Percentiles rank a stretch among this genome's conserved stretches.
Evolutionary conservation across 164 flowering plant species (phyloP).

Genomic region (Magnolia officinalis): DNA sequence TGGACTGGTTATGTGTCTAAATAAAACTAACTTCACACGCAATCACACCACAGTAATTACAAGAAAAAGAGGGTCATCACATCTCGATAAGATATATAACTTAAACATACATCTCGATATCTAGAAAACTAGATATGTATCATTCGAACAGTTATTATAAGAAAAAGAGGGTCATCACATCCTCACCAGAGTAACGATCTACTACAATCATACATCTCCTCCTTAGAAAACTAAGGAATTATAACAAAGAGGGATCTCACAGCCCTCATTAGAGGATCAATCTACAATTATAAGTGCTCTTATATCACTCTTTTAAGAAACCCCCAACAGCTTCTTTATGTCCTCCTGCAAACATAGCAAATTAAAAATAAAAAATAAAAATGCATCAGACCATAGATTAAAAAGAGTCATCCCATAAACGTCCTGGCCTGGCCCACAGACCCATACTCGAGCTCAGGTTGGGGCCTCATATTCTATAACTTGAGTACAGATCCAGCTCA

Average conservation of each 20-base stretch:
- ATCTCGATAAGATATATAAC: neutral
- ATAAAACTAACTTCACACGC: no score
- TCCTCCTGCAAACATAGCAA: constrained; percentile 30
- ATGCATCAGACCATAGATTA: neutral
- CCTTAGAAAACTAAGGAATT: no score
- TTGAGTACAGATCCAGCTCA: no score
- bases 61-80: neutral
- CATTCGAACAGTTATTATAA: neutral
- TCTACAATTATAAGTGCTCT: no score
- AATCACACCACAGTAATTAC: no score
- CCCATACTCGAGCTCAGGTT: no score
- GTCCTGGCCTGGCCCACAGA: no score
- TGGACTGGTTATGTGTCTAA: no score
- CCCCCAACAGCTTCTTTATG: constrained; percentile 37
- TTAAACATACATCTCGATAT: neutral
- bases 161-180: neutral
- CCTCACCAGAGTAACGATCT: neutral
- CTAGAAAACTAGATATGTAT: neutral
- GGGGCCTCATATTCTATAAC: no score
- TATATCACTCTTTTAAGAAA: neutral
- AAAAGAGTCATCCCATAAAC: no score
- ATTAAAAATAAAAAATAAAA: neutral
- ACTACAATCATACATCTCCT: neutral
- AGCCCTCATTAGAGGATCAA: no score
- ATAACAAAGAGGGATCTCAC: no score